Evolutionary conservation across 2,329 filamentous ascomycete species (phyloP).

Genomic region (Colletotrichum sp.): DNA sequence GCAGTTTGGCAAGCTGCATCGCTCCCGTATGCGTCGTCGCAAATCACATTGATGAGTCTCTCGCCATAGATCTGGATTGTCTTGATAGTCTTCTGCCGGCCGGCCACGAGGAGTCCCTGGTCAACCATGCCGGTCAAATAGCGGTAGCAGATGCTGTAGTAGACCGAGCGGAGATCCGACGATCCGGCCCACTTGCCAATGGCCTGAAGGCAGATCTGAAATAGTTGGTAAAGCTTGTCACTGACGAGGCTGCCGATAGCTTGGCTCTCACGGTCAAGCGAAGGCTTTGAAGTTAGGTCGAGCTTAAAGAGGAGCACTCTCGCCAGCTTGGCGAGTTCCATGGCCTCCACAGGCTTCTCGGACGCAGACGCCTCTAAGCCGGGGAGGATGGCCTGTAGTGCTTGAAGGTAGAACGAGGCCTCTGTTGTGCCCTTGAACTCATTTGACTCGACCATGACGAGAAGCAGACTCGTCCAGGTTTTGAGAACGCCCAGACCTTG

Average conservation of each 20-base stretch:
- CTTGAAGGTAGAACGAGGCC: slow-evolving; percentile 82
- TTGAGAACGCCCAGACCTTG: slow-evolving; percentile 72
- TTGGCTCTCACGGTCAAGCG: slow-evolving; percentile 47
- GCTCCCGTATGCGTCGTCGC: slow-evolving; percentile 90
- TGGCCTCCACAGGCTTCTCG: slow-evolving; percentile 71
- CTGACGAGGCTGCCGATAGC: slow-evolving; percentile 75
- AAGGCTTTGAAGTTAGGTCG: slow-evolving; percentile 53
- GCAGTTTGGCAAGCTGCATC: slow-evolving; percentile 83
- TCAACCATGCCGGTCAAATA: slow-evolving; percentile 77
- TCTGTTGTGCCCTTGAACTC: slow-evolving; percentile 77
- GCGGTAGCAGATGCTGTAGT: slow-evolving; percentile 90
- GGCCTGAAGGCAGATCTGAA: slow-evolving; percentile 83
- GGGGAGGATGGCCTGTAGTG: slow-evolving; percentile 85
- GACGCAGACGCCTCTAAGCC: slow-evolving; percentile 81
- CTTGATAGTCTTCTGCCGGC: slow-evolving; percentile 70
- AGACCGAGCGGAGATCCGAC: slow-evolving; percentile 76
- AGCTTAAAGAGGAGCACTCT: slow-evolving; percentile 75
- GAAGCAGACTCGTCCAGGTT: slow-evolving; percentile 84
- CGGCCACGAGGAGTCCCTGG: slow-evolving; percentile 51
- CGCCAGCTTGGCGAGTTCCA: slow-evolving; percentile 79
- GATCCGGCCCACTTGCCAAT: slow-evolving; percentile 76
- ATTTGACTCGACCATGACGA: slow-evolving; percentile 82
- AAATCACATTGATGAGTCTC: slow-evolving; percentile 82
- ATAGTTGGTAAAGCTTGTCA: slow-evolving; percentile 89
- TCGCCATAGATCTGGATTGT: slow-evolving; percentile 73